A percentile compares a stretch with the other conserved stretches of the same genome.
These are phyloP conservation scores for Melanomma pulvis-pyrius DNA, from an alignment of 495 filamentous ascomycete species.

Conservation along the genomic window DNA sequence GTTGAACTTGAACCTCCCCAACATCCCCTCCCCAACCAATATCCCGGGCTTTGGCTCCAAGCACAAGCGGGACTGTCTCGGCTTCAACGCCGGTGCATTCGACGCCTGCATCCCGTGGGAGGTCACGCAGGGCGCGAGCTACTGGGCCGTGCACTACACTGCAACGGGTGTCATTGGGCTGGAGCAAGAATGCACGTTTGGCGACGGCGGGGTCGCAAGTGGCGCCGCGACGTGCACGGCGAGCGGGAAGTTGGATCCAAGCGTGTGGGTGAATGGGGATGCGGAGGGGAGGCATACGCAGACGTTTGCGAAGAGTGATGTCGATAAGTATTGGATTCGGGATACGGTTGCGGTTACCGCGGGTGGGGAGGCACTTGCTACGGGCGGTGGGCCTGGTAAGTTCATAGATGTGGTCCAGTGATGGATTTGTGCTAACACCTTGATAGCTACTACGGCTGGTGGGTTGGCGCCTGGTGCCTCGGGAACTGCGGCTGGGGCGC, in stretches of 20 bases:
- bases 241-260: background rate
- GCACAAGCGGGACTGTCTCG: constrained; percentile 1
- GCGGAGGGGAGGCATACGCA: background rate
- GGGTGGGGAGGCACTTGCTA: background rate
- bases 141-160: constrained; percentile 14
- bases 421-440: background rate
- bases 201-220: background rate
- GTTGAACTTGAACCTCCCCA: background rate
- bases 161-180: background rate
- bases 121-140: constrained; percentile 8
- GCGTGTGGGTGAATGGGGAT: background rate
- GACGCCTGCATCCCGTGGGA: constrained; percentile 4
- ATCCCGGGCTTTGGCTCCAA: background rate
- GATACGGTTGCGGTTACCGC: background rate
- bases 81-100: background rate
- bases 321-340: constrained; percentile 3
- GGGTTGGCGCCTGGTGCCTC: background rate
- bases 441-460: background rate
- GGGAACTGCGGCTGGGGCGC: background rate
- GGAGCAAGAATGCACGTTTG: constrained; percentile 3
- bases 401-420: background rate
- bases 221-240: background rate
- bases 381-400: background rate
- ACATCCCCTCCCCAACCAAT: background rate
- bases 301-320: background rate